These are phyloP conservation scores for Domatiomyces globalis DNA, from an alignment of 2,329 filamentous ascomycete genomes.

Conservation along the genomic window DNA sequence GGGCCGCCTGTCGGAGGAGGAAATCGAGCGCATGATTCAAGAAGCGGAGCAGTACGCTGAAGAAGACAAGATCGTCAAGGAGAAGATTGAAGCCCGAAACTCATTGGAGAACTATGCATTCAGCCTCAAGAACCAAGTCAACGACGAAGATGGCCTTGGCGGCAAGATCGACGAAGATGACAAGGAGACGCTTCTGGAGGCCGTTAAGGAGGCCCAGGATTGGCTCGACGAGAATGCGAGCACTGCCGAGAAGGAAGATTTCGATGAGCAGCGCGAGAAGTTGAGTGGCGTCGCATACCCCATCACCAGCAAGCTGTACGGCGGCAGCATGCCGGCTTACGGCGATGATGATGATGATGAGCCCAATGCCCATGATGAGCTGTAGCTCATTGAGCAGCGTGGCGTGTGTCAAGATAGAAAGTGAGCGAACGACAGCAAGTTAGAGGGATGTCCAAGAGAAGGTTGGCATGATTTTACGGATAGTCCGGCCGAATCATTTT, in stretches of 20 bases:
- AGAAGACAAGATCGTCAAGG: constrained; percentile 95
- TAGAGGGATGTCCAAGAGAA: no score
- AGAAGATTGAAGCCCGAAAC: constrained; percentile 94
- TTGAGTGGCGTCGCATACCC: constrained; percentile 91
- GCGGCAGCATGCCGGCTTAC: constrained; percentile 44
- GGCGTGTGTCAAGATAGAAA: not conserved
- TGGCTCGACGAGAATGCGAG: constrained; percentile 94
- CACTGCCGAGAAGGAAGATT: constrained; percentile 78
- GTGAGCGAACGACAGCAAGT: no score
- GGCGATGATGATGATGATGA: constrained; percentile 50
- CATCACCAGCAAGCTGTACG: constrained; percentile 96
- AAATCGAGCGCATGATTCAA: constrained; percentile 97
- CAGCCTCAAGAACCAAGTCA: constrained; percentile 97
- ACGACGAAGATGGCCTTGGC: constrained; percentile 89
- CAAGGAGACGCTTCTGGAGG: constrained; percentile 90
- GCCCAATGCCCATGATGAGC: constrained; percentile 56
- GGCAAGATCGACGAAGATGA: constrained; percentile 98
- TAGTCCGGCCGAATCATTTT: no score
- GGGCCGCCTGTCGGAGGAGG: constrained; percentile 86
- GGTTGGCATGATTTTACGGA: no score
- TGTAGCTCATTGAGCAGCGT: constrained; percentile 32
- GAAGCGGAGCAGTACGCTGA: constrained; percentile 98
- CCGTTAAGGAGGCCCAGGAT: constrained; percentile 90
- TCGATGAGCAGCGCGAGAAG: constrained; percentile 99
- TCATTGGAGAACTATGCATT: constrained; percentile 98